Evolutionary conservation across 2,329 filamentous ascomycete species (phyloP).

Genomic region (Leptographium radiaticola): DNA sequence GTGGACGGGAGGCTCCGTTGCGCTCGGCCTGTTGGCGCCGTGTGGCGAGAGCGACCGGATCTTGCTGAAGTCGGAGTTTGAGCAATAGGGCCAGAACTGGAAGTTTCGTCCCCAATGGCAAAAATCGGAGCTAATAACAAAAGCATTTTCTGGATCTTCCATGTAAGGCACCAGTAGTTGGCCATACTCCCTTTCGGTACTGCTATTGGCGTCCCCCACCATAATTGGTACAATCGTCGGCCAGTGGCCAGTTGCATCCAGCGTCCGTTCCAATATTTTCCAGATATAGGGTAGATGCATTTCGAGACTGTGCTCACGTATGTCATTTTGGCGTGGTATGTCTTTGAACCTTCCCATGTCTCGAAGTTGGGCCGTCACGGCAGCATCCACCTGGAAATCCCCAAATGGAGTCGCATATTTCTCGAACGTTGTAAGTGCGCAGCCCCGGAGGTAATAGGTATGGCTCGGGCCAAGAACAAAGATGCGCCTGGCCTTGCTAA

Average conservation of each 20-base stretch:
- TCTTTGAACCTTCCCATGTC: constrained; percentile 42
- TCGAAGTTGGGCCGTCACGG: constrained; percentile 36
- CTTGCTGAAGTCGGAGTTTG: constrained; percentile 27
- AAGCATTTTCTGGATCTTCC: constrained; percentile 59
- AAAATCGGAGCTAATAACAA: constrained; percentile 89
- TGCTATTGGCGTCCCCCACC: constrained; percentile 57
- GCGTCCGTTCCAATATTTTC: constrained; percentile 49
- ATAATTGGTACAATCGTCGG: constrained; percentile 76
- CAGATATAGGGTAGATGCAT: constrained; percentile 95
- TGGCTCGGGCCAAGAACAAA: constrained; percentile 92
- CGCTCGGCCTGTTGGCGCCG: constrained; percentile 18
- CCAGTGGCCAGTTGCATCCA: constrained; percentile 32
- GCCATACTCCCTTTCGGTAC: constrained; percentile 57
- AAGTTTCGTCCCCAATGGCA: constrained; percentile 91
- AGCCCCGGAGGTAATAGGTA: constrained; percentile 64
- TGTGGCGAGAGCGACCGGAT: constrained; percentile 23
- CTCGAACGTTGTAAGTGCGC: constrained; percentile 61
- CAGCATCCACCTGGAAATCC: constrained; percentile 49
- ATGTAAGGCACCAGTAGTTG: constrained; percentile 65
- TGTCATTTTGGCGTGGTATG: constrained; percentile 56
- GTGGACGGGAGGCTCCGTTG: constrained; percentile 48
- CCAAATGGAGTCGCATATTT: constrained; percentile 66
- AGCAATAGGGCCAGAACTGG: constrained; percentile 67
- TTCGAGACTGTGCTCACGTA: constrained; percentile 84
- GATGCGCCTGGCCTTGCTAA: constrained; percentile 70